Evolutionary conservation across 768 basidiomycete species (phyloP), one percentile per base, ranked within the genome.

Genomic region (Ramaria sp.): DNA sequence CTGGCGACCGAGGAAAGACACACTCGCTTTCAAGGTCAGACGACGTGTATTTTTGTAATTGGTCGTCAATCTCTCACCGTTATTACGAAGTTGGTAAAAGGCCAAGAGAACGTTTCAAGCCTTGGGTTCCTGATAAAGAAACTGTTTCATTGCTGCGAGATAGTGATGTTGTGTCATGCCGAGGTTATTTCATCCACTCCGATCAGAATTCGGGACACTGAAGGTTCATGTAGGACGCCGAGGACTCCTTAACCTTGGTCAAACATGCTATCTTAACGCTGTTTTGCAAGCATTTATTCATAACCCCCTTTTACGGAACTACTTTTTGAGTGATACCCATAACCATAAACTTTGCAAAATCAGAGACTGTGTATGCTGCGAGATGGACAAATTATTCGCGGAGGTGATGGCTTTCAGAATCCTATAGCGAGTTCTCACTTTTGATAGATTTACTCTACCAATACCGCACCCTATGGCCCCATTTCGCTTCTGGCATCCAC

Each of bases 191-290:
- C 15, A 55, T 55, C 24, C 61, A n/a, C n/a, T n/a, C 41, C 24
- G 16, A 37, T 36, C 32, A 43, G 50, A 41, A 43, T 47, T 25
- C 12, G 16, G 25, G 12, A n/a, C 15, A 20, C 41, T 54, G 20
- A 51, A 57, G 20, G 41, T 8, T 43, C 39, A 4, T 27, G 10
- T 52, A 89, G 89, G 83, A 50, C 81, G 88, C n/a, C 75, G 88
- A 55, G 91, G 92, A 0, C 73, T 95, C 3, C 70, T 91, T 41
- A 94, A 95, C 66, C 78, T 95, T 0, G 90, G 91, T 1, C 85
- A 92, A 65, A 97, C 93, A 0, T 98, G 95, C 64, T 97, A 92
- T 70, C 76, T 98, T 61, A 95, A 91, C 59, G 91, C 85, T 50
- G 82, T 96, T 20, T 75, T 98, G 10, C 95, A 98, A 66, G 81